Evolutionary conservation across 192 early-diverging fungal genomes (phyloP), one percentile per base, ranked within the genome.

Genomic region (Piromyces sp.): DNA sequence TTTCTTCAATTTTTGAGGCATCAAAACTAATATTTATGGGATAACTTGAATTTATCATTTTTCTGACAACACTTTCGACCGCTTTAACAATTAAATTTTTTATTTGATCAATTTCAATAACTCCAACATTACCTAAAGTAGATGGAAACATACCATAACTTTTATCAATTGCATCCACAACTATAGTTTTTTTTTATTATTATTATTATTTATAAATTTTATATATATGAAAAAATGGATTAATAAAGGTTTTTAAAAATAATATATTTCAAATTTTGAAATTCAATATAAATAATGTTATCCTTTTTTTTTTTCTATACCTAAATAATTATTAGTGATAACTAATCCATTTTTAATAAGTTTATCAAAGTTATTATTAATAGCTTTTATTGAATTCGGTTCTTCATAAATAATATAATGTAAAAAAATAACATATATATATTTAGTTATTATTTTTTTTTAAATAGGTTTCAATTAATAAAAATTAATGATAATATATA

Each of bases 141-240:
- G 79, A 40, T 13, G 85, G 85, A 37, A 83, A 86, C 80, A 84
- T 86, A 17, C 85, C 85, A 79, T 83, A 81, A 11, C 81, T 42
- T 13, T 81, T 80, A n/a, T 86, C 84, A 15, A 86, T 81, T 2
- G 82, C 85, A 29, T 84, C 83, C 5, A 86, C 80, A 3, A 84
- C 85, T 85, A n/a, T n/a, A n/a, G n/a, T n/a, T n/a, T n/a, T n/a
- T 78, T 5, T 30, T 9, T 31, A 33, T 68, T 7, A 13, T 1
- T 28, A 6, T 37, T 30, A 80, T 30, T 7, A 58, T 80, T 26
- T 81, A 80, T 51, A 42, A 7, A 42, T n/a, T 33, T 79, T 12
- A 36, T 28, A 17, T 37, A 11, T 33, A n/a, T n/a, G n/a, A n/a
- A n/a, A n/a, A n/a, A n/a, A n/a, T n/a, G n/a, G n/a, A n/a, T n/a